Evolutionary conservation across 208 protist species (phyloP).

Genomic region (Leishmania guyanensis): DNA sequence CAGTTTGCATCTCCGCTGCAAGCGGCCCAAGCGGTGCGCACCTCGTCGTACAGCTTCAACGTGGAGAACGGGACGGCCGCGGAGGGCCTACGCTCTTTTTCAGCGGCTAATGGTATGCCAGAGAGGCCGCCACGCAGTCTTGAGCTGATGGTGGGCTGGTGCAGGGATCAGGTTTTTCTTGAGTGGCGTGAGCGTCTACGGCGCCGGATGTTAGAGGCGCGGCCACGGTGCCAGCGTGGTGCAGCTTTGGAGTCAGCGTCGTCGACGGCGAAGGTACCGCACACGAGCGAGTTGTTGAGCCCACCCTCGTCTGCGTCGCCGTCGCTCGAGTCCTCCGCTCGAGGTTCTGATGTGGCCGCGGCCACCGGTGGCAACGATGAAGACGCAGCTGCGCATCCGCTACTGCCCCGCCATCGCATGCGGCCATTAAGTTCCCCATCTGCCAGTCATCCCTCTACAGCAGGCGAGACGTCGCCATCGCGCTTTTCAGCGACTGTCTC

Average conservation of each 20-base stretch:
- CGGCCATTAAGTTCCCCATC: neutral
- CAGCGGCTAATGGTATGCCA: neutral
- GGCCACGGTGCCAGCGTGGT: neutral
- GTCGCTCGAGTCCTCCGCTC: constrained; percentile 25
- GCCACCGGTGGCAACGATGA: neutral
- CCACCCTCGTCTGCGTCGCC: constrained; percentile 7
- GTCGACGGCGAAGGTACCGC: neutral
- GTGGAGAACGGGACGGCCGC: constrained; percentile 36
- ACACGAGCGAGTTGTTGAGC: neutral
- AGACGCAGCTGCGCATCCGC: constrained; percentile 22
- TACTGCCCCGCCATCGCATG: constrained; percentile 24
- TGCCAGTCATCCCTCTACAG: neutral
- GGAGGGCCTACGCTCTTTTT: constrained; percentile 1
- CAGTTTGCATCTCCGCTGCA: constrained; percentile 55
- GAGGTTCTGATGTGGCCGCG: constrained; percentile 18
- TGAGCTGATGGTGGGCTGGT: constrained; percentile 48
- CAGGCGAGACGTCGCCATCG: neutral
- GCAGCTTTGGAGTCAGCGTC: neutral
- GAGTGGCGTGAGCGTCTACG: constrained; percentile 30
- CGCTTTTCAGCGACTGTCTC: neutral
- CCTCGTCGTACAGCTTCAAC: constrained; percentile 23
- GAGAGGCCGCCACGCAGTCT: constrained; percentile 8
- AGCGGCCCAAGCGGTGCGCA: constrained; percentile 58
- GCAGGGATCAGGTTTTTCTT: constrained; percentile 53
- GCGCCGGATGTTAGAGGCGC: constrained; percentile 19